Conservation (phyloP, 179 eudicot genomes). For the Silene coronaria region DNA sequence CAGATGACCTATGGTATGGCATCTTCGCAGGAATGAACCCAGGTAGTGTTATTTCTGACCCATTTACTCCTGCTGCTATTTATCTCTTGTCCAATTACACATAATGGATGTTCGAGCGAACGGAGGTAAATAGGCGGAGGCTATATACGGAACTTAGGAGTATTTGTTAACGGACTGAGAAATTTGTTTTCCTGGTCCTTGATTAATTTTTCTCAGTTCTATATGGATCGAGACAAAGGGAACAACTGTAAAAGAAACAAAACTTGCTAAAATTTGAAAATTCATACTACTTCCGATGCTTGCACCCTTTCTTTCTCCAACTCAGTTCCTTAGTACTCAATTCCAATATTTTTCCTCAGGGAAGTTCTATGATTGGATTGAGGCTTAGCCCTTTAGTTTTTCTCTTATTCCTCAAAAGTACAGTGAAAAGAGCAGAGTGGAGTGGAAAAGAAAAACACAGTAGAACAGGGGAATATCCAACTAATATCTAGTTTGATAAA, state of each 20-base stretch:
- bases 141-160: neutral
- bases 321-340: neutral
- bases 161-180: neutral
- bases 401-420: neutral
- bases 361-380: too few relatives aligned
- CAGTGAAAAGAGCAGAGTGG: neutral
- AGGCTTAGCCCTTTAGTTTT: neutral
- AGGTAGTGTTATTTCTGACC: conserved; percentile 40
- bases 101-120: neutral
- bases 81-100: neutral
- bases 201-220: neutral
- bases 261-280: neutral
- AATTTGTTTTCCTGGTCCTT: neutral
- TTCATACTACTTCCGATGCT: neutral
- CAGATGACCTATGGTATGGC: conserved; percentile 93
- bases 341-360: neutral
- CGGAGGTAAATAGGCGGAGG: neutral
- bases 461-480: neutral
- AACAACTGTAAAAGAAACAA: neutral
- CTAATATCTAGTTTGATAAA: neutral
- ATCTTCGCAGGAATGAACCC: conserved; percentile 93
- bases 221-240: neutral
- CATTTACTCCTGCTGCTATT: neutral
- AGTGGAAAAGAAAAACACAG: neutral
- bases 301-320: neutral